Base-by-base conservation (phyloP, 208 protist genomes). In the Trypanosoma congolense region DNA sequence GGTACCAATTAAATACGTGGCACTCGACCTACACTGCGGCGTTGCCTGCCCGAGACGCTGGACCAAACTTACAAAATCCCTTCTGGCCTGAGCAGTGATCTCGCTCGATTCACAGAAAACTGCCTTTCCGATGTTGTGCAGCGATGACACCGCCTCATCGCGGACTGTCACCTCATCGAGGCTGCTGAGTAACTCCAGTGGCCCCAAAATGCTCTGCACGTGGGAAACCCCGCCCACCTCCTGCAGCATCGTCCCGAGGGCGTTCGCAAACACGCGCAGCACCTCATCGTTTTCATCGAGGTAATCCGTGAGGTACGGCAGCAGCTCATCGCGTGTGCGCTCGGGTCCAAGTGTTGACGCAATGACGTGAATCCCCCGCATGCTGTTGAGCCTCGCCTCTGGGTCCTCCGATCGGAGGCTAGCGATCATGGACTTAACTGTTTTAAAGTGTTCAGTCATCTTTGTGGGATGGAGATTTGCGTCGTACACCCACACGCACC, bases 281-380 rank as follows among this genome's bases (percentile, higher is more conserved):
- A 99, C 96, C 69, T 99, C 98, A 64, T 99, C 98, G 73, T 99
- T 98, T 72, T 99, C 98, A 56, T 99, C 98, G 25, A 98, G 83
- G 49, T 90, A 90, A 96, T 98, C 97, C 30, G 93, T 97, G 12
- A 99, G 79, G 67, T 98, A 98, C 22, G 97, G 93, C 5, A 99
- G 77, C 14, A 99, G 81, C 71, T 99, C 98, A 19, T 90, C 73
- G 29, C 97, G 77, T 0, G 97, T 99, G 26, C 96, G 77, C 60
- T 99, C 87, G 4, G 90, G 81, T 18, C 97, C 97, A 18, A 99
- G 86, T 3, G 97, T 98, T 24, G 90, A 75, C 1, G 96, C 90
- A 78, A 99, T 99, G 50, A 97, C 88, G 59, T 90, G 80, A n/a
- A 99, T 87, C 22, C 96, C 89, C 38, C 95, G 88, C 72, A 99